phyloP scores from a whole-genome alignment of 169 alveolate species.

The Cryptosporidium tyzzeri region DNA sequence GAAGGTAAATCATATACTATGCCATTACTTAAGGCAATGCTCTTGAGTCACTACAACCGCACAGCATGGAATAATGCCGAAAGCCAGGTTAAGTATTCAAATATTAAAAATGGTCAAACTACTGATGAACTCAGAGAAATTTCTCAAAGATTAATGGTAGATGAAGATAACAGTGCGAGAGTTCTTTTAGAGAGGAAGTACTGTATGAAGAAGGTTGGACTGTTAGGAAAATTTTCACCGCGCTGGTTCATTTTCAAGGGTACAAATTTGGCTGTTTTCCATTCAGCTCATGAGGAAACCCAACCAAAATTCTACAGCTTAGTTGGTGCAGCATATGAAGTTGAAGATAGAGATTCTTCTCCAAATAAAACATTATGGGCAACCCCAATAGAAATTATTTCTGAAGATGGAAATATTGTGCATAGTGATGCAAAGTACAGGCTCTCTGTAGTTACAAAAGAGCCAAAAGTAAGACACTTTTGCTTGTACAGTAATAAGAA shows the following conservation, averaged over 20 bases:
- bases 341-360: conserved; percentile 71
- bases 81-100: conserved; percentile 58
- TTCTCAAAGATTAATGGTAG: conserved; percentile 72
- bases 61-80: conserved; percentile 74
- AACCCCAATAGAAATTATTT: conserved; percentile 56
- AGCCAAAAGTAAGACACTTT: conserved; percentile 71
- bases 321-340: conserved; percentile 74
- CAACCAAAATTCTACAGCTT: conserved; percentile 73
- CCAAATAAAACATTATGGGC: conserved; percentile 65
- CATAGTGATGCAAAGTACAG: conserved; percentile 72
- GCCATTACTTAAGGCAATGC: conserved; percentile 70
- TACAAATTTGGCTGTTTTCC: conserved; percentile 68
- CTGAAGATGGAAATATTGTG: conserved; percentile 47
- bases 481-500: conserved; percentile 63
- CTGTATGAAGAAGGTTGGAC: conserved; percentile 64
- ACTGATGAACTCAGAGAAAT: conserved; percentile 64
- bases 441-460: conserved; percentile 73
- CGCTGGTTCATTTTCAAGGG: conserved; percentile 74
- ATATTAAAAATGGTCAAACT: conserved; percentile 66
- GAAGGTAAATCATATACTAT: conserved; percentile 69
- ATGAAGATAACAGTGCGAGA: conserved; percentile 66
- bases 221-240: conserved; percentile 64
- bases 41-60: conserved; percentile 66
- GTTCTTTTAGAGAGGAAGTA: conserved; percentile 46
- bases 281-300: conserved; percentile 51